Evolutionary conservation across 2,329 filamentous ascomycete genomes (phyloP).

Genomic region (Calonectria naviculata): DNA sequence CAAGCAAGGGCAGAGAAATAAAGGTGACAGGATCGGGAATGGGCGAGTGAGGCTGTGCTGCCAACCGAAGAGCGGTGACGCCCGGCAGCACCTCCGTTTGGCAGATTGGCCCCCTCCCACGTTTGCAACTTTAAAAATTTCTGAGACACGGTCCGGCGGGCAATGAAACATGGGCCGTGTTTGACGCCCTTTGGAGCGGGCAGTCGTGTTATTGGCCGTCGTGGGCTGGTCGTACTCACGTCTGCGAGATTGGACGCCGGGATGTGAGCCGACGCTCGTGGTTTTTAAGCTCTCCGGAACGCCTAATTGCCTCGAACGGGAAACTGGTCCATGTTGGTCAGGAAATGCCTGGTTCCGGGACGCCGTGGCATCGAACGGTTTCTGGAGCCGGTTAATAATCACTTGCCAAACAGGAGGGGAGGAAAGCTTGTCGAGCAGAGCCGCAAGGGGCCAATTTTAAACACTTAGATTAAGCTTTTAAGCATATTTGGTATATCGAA

Average conservation of each 20-base stretch:
- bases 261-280: neutral
- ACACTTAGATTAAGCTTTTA: constrained; percentile 10
- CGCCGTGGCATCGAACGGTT: neutral
- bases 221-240: neutral
- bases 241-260: neutral
- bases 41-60: constrained; percentile 13
- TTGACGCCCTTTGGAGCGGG: neutral
- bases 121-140: constrained; percentile 1
- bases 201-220: neutral
- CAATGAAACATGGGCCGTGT: constrained; percentile 1
- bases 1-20: neutral
- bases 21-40: neutral
- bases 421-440: neutral
- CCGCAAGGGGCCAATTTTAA: neutral
- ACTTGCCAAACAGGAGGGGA: neutral
- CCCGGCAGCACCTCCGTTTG: neutral
- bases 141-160: constrained; percentile 2
- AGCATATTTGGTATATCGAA: constrained; percentile 8
- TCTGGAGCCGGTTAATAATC: neutral
- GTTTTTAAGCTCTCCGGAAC: neutral
- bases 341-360: neutral
- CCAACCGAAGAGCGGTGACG: neutral
- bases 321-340: neutral
- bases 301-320: neutral
- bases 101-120: neutral